Conservation (phyloP, 2,329 filamentous ascomycete species). For the Biscogniauxia sp. region DNA sequence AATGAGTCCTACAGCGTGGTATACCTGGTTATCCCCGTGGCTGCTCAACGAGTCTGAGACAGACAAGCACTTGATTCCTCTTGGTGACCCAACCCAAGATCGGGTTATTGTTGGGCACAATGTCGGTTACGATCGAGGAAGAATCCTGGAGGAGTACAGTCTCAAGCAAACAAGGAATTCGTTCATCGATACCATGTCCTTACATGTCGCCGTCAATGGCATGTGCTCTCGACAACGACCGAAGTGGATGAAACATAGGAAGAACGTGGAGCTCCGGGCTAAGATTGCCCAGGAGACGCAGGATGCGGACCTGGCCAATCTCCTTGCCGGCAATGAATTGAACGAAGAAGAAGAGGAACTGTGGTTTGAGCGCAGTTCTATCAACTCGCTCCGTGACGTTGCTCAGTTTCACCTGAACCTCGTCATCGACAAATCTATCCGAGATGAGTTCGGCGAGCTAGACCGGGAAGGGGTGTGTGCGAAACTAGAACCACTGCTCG, state of each 20-base stretch:
- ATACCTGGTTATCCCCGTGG: conserved; percentile 97
- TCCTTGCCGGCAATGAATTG: conserved; percentile 66
- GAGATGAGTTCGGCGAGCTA: conserved; percentile 83
- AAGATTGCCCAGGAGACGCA: conserved; percentile 71
- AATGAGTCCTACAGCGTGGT: conserved; percentile 86
- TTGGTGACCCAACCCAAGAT: conserved; percentile 72
- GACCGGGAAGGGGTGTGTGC: conserved; percentile 67
- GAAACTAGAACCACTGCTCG: conserved; percentile 77
- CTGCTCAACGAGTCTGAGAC: conserved; percentile 77
- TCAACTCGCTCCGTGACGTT: conserved; percentile 93
- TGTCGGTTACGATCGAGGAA: conserved; percentile 88
- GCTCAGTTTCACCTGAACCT: conserved; percentile 94
- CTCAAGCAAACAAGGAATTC: conserved; percentile 78
- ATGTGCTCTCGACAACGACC: conserved; percentile 98
- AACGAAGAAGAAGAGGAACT: conserved; percentile 87
- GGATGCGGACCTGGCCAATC: conserved; percentile 65
- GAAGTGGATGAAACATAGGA: conserved; percentile 96
- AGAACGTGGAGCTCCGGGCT: conserved; percentile 80
- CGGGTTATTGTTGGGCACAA: conserved; percentile 92
- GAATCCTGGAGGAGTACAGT: conserved; percentile 85
- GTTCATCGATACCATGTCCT: conserved; percentile 96
- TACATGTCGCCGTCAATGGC: conserved; percentile 96
- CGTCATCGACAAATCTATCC: conserved; percentile 82
- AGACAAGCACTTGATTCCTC: conserved; percentile 77
- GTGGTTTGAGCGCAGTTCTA: conserved; percentile 91